Base-by-base conservation (phyloP, 2,329 filamentous ascomycete species). In the Fusarium buharicum region DNA sequence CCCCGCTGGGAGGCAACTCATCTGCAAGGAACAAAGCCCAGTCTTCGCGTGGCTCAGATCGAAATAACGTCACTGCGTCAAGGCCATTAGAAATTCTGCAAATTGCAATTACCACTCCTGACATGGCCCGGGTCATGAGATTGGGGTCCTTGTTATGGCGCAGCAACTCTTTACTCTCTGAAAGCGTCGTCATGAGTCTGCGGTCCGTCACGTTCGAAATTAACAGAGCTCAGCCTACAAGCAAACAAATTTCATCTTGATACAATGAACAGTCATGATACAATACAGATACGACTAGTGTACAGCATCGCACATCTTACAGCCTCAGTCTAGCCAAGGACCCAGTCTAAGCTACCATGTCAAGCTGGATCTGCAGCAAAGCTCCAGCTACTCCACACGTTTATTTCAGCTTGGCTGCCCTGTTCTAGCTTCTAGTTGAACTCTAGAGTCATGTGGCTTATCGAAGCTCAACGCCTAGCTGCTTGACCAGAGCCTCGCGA, bases 381-480 rank as follows among this genome's bases (percentile, higher is more conserved):
- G 43, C 48, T 55, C 55, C 50, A 64, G 66, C 55, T 67, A 50
- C 64, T 57, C 67, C 67, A 63, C 62, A 56, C 27, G 24, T 51
- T 30, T 43, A 54, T 28, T 51, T 60, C 56, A 67, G 64, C 67
- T 60, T n/a, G 18, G 33, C n/a, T 59, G 39, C 56, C 51, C 47
- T 59, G 41, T 41, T 18, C 41, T 49, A 34, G 37, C 37, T 45
- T 55, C 27, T 30, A 27, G 38, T 33, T 33, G 37, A 18, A 28
- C 14, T 28, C 18, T 22, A 14, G 14, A 41, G 20, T 33, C 18
- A n/a, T 12, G 24, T 30, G 55, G 17, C 52, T 69, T 63, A 77
- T 41, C 76, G 73, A 28, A 77, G 65, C 77, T 96, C 90, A 17
- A 98, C 92, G 1, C 90, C 90, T 55, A 96, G 79, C 67, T 86